These are phyloP conservation scores for Sordariomycetes sp. DNA, from an alignment of 2,329 filamentous ascomycete species.

Conservation along the genomic window DNA sequence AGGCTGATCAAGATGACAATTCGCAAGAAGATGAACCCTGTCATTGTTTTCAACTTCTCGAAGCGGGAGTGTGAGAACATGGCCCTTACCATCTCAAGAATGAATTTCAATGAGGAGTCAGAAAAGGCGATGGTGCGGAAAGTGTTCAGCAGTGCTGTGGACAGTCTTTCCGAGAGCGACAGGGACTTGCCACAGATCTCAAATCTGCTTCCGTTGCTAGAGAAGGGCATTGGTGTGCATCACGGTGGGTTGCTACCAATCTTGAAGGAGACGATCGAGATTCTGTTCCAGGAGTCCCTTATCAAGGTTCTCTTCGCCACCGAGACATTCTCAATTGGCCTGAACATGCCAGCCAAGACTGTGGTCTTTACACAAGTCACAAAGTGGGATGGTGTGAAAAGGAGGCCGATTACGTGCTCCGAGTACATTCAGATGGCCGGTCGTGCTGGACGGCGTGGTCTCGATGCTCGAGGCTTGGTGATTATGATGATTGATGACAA, in stretches of 20 bases:
- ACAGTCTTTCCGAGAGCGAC: constrained; percentile 87
- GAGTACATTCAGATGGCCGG: constrained; percentile 99
- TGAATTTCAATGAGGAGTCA: constrained; percentile 92
- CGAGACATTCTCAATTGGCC: constrained; percentile 94
- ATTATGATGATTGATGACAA: constrained; percentile 99
- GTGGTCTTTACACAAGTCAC: constrained; percentile 97
- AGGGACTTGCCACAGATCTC: constrained; percentile 81
- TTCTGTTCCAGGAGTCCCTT: constrained; percentile 93
- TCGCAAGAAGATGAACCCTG: constrained; percentile 92
- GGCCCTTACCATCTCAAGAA: constrained; percentile 74
- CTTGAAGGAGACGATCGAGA: constrained; percentile 97
- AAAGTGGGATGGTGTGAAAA: constrained; percentile 81
- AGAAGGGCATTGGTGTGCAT: constrained; percentile 92
- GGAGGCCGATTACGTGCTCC: constrained; percentile 80
- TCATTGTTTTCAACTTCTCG: constrained; percentile 99
- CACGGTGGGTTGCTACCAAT: constrained; percentile 93
- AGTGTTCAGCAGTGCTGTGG: constrained; percentile 89
- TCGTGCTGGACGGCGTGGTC: constrained; percentile 88
- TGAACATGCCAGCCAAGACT: constrained; percentile 99
- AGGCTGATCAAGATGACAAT: constrained; percentile 99
- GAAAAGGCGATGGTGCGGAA: constrained; percentile 92
- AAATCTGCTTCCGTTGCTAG: constrained; percentile 79
- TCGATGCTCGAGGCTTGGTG: constrained; percentile 95
- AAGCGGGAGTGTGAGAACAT: constrained; percentile 92
- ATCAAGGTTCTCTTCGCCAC: constrained; percentile 98